These are phyloP conservation scores for Chaetoceros muelleri DNA, from an alignment of 108 stramenopile genomes.

Conservation along the genomic window DNA sequence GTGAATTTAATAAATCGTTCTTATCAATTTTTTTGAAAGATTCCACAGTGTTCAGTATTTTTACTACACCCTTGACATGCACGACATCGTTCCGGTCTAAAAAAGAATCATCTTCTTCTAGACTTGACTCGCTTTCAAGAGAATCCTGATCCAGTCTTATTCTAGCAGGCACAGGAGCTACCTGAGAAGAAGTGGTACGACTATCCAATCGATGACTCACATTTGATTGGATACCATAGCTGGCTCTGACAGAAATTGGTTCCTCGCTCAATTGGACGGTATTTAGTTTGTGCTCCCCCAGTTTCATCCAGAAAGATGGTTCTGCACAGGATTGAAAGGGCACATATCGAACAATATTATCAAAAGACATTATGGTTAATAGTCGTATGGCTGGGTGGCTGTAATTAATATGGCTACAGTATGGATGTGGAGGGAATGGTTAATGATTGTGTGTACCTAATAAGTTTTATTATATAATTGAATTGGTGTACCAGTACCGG, in stretches of 20 bases:
- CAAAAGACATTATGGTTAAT: not conserved
- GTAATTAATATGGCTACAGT: not conserved
- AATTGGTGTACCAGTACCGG: not conserved
- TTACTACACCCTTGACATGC: conserved; percentile 15
- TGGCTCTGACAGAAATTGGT: conserved; percentile 36
- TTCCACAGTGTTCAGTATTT: conserved; percentile 67
- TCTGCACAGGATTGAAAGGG: conserved; percentile 69
- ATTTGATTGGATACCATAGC: conserved; percentile 18
- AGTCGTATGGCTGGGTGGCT: not conserved
- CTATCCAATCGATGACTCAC: conserved; percentile 13
- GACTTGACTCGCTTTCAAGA: not conserved
- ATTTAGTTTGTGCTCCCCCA: conserved; percentile 60
- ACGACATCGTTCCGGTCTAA: conserved; percentile 25
- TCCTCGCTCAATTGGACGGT: conserved; percentile 52
- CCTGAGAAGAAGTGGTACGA: not conserved
- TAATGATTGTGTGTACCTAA: not conserved
- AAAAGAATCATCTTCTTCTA: not conserved
- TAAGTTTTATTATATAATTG: too few species aligned
- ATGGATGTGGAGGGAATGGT: not conserved
- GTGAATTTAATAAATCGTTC: conserved; percentile 45
- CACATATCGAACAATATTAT: conserved; percentile 49
- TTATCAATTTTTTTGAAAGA: conserved; percentile 61
- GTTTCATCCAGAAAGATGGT: conserved; percentile 76
- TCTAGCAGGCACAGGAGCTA: not conserved
- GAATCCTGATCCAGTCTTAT: conserved; percentile 1